Percentiles rank a stretch among this genome's conserved stretches.
These are phyloP conservation scores for Beauveria bassiana DNA, from an alignment of 2,329 filamentous ascomycete species.

Conservation along the genomic window DNA sequence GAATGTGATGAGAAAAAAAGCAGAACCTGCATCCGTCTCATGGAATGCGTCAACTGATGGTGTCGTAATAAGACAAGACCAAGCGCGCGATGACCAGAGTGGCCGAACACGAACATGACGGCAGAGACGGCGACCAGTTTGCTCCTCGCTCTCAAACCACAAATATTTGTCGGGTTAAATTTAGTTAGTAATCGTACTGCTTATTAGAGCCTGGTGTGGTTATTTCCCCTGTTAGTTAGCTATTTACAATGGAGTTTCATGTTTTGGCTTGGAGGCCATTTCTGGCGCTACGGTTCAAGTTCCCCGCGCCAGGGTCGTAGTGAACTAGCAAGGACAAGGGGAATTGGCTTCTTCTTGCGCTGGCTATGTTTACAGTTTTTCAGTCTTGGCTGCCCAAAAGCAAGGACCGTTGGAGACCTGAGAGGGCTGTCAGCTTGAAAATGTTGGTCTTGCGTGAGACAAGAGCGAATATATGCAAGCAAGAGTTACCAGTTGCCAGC, in stretches of 20 bases:
- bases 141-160: background rate
- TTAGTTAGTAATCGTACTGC: background rate
- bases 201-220: background rate
- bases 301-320: slow-evolving; percentile 5
- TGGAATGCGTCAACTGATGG: background rate
- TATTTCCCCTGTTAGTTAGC: background rate
- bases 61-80: background rate
- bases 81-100: slow-evolving; percentile 1
- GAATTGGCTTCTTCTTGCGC: background rate
- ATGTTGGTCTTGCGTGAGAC: background rate
- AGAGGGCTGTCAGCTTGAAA: background rate
- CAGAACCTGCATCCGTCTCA: too few species aligned
- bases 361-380: background rate
- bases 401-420: background rate
- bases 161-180: background rate
- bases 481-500: background rate
- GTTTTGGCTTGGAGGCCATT: background rate
- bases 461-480: background rate
- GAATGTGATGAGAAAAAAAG: too few species aligned
- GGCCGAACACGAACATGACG: background rate
- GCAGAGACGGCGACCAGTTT: background rate
- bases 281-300: slow-evolving; percentile 6
- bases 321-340: background rate
- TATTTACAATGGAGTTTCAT: too few species aligned
- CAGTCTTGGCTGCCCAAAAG: background rate